phyloP scores from a whole-genome alignment of 192 early-diverging fungal genomes.

The Coemansia sp. region DNA sequence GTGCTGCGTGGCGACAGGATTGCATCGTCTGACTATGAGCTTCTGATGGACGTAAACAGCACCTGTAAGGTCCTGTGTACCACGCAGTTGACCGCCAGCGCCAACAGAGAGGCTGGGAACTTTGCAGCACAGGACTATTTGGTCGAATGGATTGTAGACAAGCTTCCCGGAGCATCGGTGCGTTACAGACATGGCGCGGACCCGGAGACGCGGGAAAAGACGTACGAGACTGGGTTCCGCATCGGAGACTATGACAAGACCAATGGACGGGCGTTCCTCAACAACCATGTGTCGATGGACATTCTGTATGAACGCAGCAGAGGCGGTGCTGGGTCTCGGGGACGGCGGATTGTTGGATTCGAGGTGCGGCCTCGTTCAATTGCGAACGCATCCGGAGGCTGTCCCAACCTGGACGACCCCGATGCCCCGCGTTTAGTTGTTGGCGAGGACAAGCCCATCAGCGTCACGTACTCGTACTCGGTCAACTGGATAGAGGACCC shows the following conservation, averaged over 20 bases:
- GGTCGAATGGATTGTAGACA: conserved; percentile 71
- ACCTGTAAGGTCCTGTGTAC: conserved; percentile 61
- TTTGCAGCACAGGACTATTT: conserved; percentile 62
- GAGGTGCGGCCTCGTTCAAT: conserved; percentile 70
- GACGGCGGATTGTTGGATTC: conserved; percentile 65
- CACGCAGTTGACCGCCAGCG: conserved; percentile 41
- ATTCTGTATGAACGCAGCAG: conserved; percentile 58
- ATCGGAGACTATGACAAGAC: conserved; percentile 55
- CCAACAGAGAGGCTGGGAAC: conserved; percentile 50
- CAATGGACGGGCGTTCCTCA: conserved; percentile 56
- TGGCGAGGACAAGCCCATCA: conserved; percentile 25
- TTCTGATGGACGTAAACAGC: conserved; percentile 51
- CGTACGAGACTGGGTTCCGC: conserved; percentile 63
- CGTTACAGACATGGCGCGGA: conserved; percentile 14
- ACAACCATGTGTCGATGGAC: conserved; percentile 67
- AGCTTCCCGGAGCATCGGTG: conserved; percentile 65
- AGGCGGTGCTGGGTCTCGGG: conserved; percentile 4
- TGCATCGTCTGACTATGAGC: conserved; percentile 59
- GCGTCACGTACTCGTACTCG: conserved; percentile 69
- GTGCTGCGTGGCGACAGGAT: conserved; percentile 74
- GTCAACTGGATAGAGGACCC: conserved; percentile 67
- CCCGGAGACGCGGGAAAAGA: conserved; percentile 9
- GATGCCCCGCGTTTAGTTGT: conserved; percentile 18
- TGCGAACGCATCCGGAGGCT: conserved; percentile 23
- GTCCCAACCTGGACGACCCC: conserved; percentile 25